Base-by-base conservation (phyloP, 2,329 filamentous ascomycete species). In the Penicillium decumbens region DNA sequence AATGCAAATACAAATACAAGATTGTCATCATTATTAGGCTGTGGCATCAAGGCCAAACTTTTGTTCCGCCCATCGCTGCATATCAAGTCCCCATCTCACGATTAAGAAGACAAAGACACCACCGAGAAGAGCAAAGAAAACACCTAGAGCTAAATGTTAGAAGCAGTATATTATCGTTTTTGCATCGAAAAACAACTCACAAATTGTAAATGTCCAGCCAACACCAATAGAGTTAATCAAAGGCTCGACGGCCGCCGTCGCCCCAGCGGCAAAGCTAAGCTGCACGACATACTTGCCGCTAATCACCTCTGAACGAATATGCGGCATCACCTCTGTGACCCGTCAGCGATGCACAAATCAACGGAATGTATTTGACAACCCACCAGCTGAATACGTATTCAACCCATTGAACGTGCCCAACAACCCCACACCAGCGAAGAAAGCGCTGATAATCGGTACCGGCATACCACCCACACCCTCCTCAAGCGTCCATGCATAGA, bases 271-370 rank as follows among this genome's bases (percentile, higher is more conserved):
- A 54, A 89, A 87, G 3, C 89, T 63, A 68, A 92, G 93, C 24
- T 89, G 78, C 32, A 88, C 75, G 55, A 89, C 82, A 67, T 91
- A 93, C 66, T 93, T 93, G 0, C 87, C 85, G 1, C 86, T 85
- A 45, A 89, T 83, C 2, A 91, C 86, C 62, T 92, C 87, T 8
- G 83, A 81, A n/a, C 81, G 81, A 15, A 61, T 51, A 13, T 60
- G 54, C 1, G 68, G 67, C 28, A 80, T 75, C 1, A 76, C 76
- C 58, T 72, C 71, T 64, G 33, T 3, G 23, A 37, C 3, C 1
- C 0, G 23, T 53, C 24, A 53, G 33, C 2, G 20, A 23, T 23
- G n/a, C 41, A 55, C n/a, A 18, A 6, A 10, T 5, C 2, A 24
- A 8, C n/a, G 3, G 24, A 23, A 5, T 9, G 9, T 8, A 9